Conservation (phyloP, 306 rosid species). For the Canavalia ensiformis region DNA sequence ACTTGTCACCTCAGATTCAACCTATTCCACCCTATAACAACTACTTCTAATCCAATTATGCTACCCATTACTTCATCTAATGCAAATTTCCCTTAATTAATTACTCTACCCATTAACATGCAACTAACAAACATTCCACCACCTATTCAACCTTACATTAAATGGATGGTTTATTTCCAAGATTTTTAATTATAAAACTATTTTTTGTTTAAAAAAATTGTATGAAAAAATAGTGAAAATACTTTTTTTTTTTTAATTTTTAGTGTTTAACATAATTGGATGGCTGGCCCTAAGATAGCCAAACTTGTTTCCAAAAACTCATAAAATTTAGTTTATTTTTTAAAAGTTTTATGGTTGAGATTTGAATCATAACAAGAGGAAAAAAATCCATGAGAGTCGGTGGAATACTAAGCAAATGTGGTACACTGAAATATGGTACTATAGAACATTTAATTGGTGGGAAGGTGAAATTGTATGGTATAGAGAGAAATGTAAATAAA, state of each 20-base stretch:
- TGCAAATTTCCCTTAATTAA: not conserved
- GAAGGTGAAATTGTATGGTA: not conserved
- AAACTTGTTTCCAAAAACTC: not conserved
- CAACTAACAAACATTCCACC: constrained; percentile 3
- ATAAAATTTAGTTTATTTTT: not conserved
- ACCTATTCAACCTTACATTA: not conserved
- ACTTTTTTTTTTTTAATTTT: no score
- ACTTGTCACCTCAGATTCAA: constrained; percentile 40
- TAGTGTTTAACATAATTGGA: no score
- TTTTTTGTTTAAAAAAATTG: no score
- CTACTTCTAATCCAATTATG: not conserved
- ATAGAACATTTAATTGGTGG: not conserved
- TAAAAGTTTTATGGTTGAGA: not conserved
- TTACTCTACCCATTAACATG: not conserved
- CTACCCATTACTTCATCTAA: not conserved
- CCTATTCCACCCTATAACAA: constrained; percentile 38
- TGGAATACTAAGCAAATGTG: not conserved
- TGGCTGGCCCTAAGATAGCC: no score
- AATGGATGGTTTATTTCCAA: no score
- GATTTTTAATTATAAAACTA: no score
- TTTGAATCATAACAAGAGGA: not conserved
- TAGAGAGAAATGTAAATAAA: not conserved
- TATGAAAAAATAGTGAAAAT: no score
- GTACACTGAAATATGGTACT: not conserved
- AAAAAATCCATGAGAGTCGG: not conserved